Base-by-base conservation (phyloP, 2,329 filamentous ascomycete genomes). In the Capronia coronata region DNA sequence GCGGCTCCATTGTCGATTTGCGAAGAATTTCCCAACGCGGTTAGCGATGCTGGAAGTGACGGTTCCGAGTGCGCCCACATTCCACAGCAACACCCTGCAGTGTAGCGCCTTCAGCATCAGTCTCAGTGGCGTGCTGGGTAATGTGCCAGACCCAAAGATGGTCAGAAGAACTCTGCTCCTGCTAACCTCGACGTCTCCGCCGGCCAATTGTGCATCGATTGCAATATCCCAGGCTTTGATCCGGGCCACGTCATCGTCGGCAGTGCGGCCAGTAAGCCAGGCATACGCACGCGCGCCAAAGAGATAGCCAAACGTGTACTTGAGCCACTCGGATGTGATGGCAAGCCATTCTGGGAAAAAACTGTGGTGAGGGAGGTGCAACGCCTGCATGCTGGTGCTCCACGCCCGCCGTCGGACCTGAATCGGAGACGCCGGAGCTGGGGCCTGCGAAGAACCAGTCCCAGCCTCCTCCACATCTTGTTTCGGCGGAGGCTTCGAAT, bases 141-240 rank as follows among this genome's bases (percentile, higher is more conserved):
- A 74, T 0, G 90, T 95, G 19, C 84, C 84, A 1, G 90, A 94
- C 7, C 90, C 89, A 62, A 96, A 83, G 21, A 96, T 75, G 0
- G 90, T 95, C 43, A 96, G 74, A 0, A 91, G 79, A 25, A 96
- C 75, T 43, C 91, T 82, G 66, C 87, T 89, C 67, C 86, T 89
- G 73, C 85, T 94, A 59, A 96, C 86, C 65, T 94, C 87, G 7
- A 84, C 79, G 67, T 96, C 91, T 11, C 91, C 90, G 35, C 91
- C 91, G 8, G 87, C 87, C 16, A 97, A 76, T 66, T 96, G 91
- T 21, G 91, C 89, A 67, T 97, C 91, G 47, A 96, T 78, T 11
- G 90, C 90, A 62, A 95, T 95, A 27, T 84, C 79, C 91, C 91
- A 97, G 0, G 89, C 87, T 69, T 94, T 93, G 61, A 94, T 78